Conservation (phyloP, 202 grass and related monocot genomes). For the Tripidium arundinaceum region DNA sequence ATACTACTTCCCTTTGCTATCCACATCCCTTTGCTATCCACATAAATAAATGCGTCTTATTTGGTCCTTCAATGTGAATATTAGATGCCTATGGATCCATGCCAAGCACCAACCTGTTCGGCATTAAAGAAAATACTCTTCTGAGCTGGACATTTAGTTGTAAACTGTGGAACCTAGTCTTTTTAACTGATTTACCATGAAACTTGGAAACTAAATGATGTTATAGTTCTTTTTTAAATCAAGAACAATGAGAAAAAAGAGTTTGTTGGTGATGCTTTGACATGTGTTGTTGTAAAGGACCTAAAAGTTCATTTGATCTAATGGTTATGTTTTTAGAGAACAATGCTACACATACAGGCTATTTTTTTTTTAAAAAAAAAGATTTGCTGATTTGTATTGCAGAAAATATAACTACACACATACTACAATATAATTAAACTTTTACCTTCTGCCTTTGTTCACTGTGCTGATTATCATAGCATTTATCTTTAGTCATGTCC, state of each 20-base stretch:
- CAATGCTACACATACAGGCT: not conserved
- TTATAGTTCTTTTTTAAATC: not conserved
- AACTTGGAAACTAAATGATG: not conserved
- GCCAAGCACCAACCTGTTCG: too few relatives aligned
- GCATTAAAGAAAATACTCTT: not conserved
- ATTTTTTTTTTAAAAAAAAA: not conserved
- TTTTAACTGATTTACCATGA: not conserved
- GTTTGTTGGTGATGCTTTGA: not conserved
- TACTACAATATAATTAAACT: not conserved
- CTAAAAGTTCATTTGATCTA: not conserved
- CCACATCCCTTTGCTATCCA: too few relatives aligned
- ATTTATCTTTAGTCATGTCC: not conserved
- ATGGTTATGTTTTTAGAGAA: not conserved
- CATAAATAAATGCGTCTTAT: too few relatives aligned
- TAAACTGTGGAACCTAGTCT: not conserved
- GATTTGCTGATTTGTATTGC: slow-evolving; percentile 13
- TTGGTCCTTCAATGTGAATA: too few relatives aligned
- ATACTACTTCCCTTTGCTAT: too few relatives aligned
- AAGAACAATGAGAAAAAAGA: not conserved
- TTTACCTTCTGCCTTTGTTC: not conserved
- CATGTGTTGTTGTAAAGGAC: not conserved
- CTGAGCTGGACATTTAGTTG: not conserved
- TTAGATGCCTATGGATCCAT: too few relatives aligned
- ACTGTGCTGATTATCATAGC: not conserved
- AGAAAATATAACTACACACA: slow-evolving; percentile 17